phyloP scores from a whole-genome alignment of 805 yeast species.

The Yarrowia hollandica region DNA sequence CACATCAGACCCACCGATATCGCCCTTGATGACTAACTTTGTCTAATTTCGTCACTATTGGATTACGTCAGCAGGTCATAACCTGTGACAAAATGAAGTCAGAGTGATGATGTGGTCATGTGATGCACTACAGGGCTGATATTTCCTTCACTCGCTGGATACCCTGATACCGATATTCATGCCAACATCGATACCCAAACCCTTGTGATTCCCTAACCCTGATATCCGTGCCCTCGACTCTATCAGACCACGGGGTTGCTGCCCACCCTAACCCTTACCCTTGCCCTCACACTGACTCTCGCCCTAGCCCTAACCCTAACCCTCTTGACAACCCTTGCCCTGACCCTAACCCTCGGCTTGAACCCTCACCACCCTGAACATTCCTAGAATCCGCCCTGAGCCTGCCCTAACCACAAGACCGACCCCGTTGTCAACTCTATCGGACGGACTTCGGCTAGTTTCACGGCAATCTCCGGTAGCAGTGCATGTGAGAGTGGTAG shows the following conservation, averaged over 20 bases:
- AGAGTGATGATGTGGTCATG: not conserved
- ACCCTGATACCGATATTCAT: not conserved
- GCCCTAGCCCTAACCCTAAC: not conserved
- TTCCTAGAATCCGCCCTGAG: not conserved
- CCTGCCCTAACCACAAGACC: too few species aligned
- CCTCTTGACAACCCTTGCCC: not conserved
- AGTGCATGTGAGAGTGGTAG: too few species aligned
- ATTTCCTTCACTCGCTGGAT: too few species aligned
- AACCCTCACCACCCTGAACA: too few species aligned
- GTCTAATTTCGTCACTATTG: too few species aligned
- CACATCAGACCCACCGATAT: too few species aligned
- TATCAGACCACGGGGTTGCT: not conserved
- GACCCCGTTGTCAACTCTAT: too few species aligned
- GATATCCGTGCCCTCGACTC: too few species aligned
- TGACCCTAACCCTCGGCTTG: not conserved
- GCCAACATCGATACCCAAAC: too few species aligned
- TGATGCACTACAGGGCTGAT: not conserved
- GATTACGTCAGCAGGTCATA: too few species aligned
- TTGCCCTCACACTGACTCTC: not conserved
- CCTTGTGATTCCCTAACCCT: too few species aligned
- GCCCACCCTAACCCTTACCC: not conserved
- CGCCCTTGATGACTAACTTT: not conserved
- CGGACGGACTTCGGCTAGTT: not conserved
- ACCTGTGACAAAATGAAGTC: not conserved
- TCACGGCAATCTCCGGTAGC: too few species aligned